Evolutionary conservation across 2,329 filamentous ascomycete genomes (phyloP), one percentile per base, ranked within the genome.

Genomic region (Ceratocystis ficicola): DNA sequence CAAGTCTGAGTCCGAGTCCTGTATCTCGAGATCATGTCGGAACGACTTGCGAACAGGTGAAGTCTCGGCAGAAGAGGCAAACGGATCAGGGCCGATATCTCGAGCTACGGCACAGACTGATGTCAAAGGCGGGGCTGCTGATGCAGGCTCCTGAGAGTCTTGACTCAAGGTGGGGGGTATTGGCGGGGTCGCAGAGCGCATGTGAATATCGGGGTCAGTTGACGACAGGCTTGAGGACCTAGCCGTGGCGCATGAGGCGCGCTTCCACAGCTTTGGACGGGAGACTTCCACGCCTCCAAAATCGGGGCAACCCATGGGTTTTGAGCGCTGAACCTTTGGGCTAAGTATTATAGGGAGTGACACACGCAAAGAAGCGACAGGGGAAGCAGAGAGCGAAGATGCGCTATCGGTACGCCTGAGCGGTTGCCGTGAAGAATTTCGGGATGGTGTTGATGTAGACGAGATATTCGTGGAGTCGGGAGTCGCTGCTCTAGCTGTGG

Each of bases 1-100:
- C 8, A 87, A 86, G 71, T 88, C 87, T 8, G 87, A 86, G 71
- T 92, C 89, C 0, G 89, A 91, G 65, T 83, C 86, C 59, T 80
- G 80, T 50, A 92, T 87, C 65, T 86, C 76, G 12, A 83, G 74
- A 70, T 83, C 77, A 73, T 83, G 77, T 67, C 78, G 76, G 62
- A 75, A 69, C 7, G 66, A 62, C 67, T 69, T 48, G 63, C 71
- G 71, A 17, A 28, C 10, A 20, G 28, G 62, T 12, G 46, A 17
- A 3, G 60, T 32, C 32, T 32, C 32, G 6, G 15, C 8, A n/a
- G 63, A 65, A 5, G 66, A 67, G 5, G 48, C 63, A 44, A 67
- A 65, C 7, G 59, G 63, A 8, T 28, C 20, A 22, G 36, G 48
- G 25, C 22, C 20, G 7, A 22, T 63, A 6, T 44, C n/a, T 48